These are phyloP conservation scores for Chiua virens DNA, from an alignment of 768 basidiomycete genomes.

Conservation along the genomic window DNA sequence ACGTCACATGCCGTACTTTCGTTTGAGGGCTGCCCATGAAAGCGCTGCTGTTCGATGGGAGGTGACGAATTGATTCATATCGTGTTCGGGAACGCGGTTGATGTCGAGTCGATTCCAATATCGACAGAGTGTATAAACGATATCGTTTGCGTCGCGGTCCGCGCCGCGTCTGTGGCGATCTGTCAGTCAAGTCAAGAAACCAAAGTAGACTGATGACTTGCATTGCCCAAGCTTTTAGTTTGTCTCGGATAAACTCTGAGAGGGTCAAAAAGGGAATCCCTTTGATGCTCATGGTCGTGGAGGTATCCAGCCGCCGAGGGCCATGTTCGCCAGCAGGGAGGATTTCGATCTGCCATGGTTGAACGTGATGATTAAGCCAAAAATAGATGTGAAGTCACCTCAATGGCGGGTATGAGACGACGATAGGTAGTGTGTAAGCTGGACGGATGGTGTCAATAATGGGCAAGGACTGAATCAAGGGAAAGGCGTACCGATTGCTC, in stretches of 20 bases:
- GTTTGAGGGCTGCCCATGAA: conserved; percentile 73
- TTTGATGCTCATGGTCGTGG: conserved; percentile 67
- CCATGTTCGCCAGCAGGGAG: conserved; percentile 80
- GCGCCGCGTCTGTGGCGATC: conserved; percentile 53
- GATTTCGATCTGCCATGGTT: conserved; percentile 66
- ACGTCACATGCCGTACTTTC: conserved; percentile 64
- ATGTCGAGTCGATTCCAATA: conserved; percentile 85
- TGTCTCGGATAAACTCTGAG: conserved; percentile 84
- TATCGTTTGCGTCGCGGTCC: conserved; percentile 77
- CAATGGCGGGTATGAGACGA: conserved; percentile 73
- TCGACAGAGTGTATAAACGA: conserved; percentile 64
- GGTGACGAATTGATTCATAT: conserved; percentile 76
- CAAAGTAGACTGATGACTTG: conserved; percentile 35
- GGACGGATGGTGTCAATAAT: conserved; percentile 16
- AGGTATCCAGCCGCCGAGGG: conserved; percentile 67
- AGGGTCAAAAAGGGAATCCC: conserved; percentile 79
- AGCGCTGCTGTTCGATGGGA: conserved; percentile 59
- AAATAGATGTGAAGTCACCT: conserved; percentile 42
- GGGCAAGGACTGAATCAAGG: background rate
- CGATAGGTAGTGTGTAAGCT: conserved; percentile 78
- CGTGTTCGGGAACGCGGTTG: conserved; percentile 82
- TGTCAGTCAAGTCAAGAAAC: conserved; percentile 16
- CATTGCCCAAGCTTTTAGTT: conserved; percentile 83
- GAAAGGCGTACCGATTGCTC: conserved; percentile 67
- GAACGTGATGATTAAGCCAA: conserved; percentile 7